A percentile compares a stretch with the other conserved stretches of the same genome.
Evolutionary conservation across 2,329 filamentous ascomycete genomes (phyloP).

Genomic region (Boeremia lycopersici): DNA sequence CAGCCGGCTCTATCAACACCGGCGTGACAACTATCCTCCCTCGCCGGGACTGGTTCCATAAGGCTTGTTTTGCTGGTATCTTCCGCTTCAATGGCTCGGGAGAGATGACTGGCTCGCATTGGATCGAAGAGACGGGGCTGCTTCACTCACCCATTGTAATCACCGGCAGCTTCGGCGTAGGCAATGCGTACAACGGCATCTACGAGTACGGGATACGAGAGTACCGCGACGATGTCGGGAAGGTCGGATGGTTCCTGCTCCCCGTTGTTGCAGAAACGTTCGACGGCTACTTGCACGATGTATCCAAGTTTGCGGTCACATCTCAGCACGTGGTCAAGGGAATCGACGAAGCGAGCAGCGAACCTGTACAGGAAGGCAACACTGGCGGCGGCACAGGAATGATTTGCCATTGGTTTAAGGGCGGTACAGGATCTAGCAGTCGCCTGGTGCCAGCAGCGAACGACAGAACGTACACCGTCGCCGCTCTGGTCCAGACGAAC

Average conservation of each 20-base stretch:
- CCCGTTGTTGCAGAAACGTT: slow-evolving; percentile 69
- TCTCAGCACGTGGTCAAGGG: slow-evolving; percentile 61
- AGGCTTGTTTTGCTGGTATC: slow-evolving; percentile 51
- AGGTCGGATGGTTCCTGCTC: slow-evolving; percentile 59
- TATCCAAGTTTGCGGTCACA: slow-evolving; percentile 61
- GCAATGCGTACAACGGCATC: slow-evolving; percentile 64
- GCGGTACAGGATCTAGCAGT: slow-evolving; percentile 68
- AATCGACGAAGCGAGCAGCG: slow-evolving; percentile 58
- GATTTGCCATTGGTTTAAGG: slow-evolving; percentile 70
- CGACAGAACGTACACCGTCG: slow-evolving; percentile 61
- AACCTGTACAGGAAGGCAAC: slow-evolving; percentile 65
- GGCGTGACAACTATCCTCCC: slow-evolving; percentile 54
- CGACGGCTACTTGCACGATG: slow-evolving; percentile 66
- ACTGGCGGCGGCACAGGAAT: slow-evolving; percentile 72
- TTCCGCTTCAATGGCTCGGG: slow-evolving; percentile 70
- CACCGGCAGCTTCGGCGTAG: slow-evolving; percentile 64
- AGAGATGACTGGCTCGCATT: slow-evolving; percentile 66
- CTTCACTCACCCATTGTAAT: slow-evolving; percentile 65
- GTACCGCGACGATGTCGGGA: slow-evolving; percentile 48
- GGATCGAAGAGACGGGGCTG: slow-evolving; percentile 66
- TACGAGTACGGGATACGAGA: slow-evolving; percentile 61
- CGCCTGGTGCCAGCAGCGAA: slow-evolving; percentile 54
- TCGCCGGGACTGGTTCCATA: slow-evolving; percentile 49
- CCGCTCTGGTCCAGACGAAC: slow-evolving; percentile 68
- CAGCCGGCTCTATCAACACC: slow-evolving; percentile 46